Evolutionary conservation across 2,329 filamentous ascomycete species (phyloP), one percentile per base, ranked within the genome.

Genomic region (Ilyonectria sp.): DNA sequence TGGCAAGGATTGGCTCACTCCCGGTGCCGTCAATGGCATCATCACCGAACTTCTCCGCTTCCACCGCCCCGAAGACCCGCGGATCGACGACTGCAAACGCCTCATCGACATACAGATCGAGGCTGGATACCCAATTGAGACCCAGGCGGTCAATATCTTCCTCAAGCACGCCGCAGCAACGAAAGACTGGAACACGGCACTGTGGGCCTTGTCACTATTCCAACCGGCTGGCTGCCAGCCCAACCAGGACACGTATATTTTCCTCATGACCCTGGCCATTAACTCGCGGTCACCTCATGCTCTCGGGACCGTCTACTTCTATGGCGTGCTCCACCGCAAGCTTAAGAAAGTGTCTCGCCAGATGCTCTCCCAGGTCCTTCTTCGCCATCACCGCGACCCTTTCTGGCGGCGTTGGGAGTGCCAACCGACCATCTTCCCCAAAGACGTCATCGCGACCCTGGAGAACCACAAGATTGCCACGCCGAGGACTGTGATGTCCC

Each of bases 1-100:
- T 74, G 85, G 86, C 5, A 69, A 76, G 1, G 77, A 76, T n/a
- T 88, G 86, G 86, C 75, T 84, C 40, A 81, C 79, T 6, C 71
- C 69, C 23, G 69, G 72, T 6, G 77, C 82, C 1, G 72, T 81
- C 46, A 81, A 83, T 70, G 72, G 71, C 37, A 80, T 85, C 26
- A 67, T 86, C n/a, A 75, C 80, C 3, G 82, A 85, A 50, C 79
- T 85, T 26, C 80, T 83, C 54, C 77, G 79, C 33, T 80, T 85
- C 72, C 76, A 82, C 49, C 74, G 73, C 6, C 65, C 60, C 26
- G 56, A 74, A 10, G 54, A 75, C 55, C 58, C 69, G 3, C 65
- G 71, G 13, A 69, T 76, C 37, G 64, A 70, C 15, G 77, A 79
- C 19, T 77, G 79, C 50, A 73, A 76, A 50, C 50, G 67, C 1